These are phyloP conservation scores for Avena atlantica DNA, from an alignment of 176 grass and related monocot genomes.

Conservation along the genomic window DNA sequence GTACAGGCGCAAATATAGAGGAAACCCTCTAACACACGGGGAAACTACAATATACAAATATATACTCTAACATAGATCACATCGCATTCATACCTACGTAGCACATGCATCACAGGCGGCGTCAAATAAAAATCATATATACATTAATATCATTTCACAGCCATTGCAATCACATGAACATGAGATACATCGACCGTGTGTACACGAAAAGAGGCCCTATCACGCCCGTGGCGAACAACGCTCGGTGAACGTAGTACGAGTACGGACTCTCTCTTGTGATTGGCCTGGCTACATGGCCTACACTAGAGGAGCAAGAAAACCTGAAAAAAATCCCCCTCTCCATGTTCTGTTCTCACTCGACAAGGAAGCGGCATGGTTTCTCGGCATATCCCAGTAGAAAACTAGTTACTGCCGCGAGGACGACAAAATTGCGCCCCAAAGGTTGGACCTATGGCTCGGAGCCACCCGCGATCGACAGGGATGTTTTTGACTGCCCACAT, in stretches of 20 bases:
- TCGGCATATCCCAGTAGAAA: constrained; percentile 35
- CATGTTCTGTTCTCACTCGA: neutral
- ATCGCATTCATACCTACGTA: neutral
- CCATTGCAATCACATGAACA: neutral
- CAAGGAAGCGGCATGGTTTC: constrained; percentile 38
- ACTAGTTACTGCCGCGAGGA: constrained; percentile 20
- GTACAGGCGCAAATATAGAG: too few relatives aligned
- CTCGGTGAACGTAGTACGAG: constrained; percentile 14
- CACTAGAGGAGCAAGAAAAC: constrained; percentile 45
- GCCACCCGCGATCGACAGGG: neutral
- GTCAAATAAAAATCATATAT: neutral
- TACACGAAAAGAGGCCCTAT: neutral
- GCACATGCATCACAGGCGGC: neutral
- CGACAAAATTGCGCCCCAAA: constrained; percentile 11
- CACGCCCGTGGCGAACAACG: neutral
- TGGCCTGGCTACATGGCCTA: neutral
- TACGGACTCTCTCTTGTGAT: neutral
- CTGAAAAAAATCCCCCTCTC: neutral
- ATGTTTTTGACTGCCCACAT: constrained; percentile 46
- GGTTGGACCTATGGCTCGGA: constrained; percentile 32
- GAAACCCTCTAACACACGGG: too few relatives aligned
- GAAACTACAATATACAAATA: too few relatives aligned
- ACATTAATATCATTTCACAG: neutral
- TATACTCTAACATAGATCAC: too few relatives aligned
- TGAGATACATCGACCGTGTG: neutral